Conservation (phyloP, 2,329 filamentous ascomycete species). For the Aspergillus spinulosporus region DNA sequence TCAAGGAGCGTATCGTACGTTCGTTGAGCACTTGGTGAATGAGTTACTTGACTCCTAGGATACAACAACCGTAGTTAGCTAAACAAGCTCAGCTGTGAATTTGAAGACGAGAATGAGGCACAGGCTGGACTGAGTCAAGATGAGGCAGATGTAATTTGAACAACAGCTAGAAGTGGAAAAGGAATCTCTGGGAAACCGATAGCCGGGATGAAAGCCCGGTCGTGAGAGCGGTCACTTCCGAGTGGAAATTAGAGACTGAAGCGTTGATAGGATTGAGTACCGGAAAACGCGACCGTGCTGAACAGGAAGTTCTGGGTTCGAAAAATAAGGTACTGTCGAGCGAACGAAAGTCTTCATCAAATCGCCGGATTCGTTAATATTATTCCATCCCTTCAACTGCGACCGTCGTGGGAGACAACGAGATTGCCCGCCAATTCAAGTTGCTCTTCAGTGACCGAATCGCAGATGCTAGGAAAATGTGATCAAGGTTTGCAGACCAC, state of each 20-base stretch:
- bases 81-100: neutral
- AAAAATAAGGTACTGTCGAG: neutral
- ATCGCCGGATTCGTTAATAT: conserved; percentile 21
- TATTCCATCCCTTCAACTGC: conserved; percentile 20
- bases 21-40: conserved; percentile 35
- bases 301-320: neutral
- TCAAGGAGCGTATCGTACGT: conserved; percentile 40
- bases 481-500: neutral
- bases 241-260: neutral
- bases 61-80: conserved; percentile 16
- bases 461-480: neutral
- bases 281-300: conserved; percentile 1
- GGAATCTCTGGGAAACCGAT: neutral
- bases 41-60: conserved; percentile 31
- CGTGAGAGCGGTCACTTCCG: neutral
- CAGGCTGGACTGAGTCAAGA: neutral
- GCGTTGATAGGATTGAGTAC: neutral
- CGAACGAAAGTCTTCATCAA: neutral
- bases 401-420: conserved; percentile 18
- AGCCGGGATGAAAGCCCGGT: no score
- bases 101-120: neutral
- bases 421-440: neutral
- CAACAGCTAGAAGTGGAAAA: neutral
- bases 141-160: neutral
- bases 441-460: conserved; percentile 7